Evolutionary conservation across 345 rosid genomes (phyloP).

Genomic region (Erysimum cheiranthoides): DNA sequence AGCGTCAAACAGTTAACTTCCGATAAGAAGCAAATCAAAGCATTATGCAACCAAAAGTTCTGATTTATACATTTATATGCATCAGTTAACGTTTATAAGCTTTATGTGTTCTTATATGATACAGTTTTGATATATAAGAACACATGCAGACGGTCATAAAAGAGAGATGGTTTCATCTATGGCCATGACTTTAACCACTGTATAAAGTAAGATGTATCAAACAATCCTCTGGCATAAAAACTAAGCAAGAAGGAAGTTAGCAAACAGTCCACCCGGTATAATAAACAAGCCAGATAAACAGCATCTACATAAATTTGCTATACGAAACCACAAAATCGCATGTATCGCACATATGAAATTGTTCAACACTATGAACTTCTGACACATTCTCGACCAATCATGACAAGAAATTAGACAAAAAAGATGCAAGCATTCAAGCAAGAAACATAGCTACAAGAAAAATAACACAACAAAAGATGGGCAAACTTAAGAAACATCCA

Average conservation of each 20-base stretch:
- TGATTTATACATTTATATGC: neutral
- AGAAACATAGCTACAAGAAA: neutral
- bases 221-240: neutral
- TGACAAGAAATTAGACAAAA: conserved; percentile 15
- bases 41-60: neutral
- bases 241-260: neutral
- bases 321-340: neutral
- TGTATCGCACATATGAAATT: neutral
- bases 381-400: neutral
- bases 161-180: conserved; percentile 1
- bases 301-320: neutral
- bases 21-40: neutral
- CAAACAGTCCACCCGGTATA: neutral
- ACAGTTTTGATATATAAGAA: neutral
- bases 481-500: neutral
- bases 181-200: neutral
- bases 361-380: neutral
- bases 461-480: neutral
- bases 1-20: neutral
- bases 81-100: neutral
- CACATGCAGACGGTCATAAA: neutral
- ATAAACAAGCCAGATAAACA: neutral
- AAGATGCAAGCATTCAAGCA: neutral
- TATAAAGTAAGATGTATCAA: neutral
- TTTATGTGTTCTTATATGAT: neutral